A percentile compares a stretch with the other conserved stretches of the same genome.
Evolutionary conservation across 139 green algal species (phyloP).

Genomic region (Micromonas commoda): DNA sequence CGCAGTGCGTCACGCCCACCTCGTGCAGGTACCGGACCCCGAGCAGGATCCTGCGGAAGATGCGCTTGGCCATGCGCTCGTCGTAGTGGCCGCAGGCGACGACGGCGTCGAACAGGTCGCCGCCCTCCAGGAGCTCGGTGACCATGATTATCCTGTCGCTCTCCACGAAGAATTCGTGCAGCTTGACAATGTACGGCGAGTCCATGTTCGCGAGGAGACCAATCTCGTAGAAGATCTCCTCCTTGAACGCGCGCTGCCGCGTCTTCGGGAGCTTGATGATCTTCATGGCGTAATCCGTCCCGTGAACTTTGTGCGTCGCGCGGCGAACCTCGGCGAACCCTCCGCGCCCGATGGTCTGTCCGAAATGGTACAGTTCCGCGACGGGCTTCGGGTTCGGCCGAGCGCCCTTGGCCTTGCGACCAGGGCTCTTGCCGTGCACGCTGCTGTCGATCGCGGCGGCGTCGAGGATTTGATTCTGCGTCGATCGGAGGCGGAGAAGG

Average conservation of each 20-base stretch:
- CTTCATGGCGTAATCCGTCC: conserved; percentile 31
- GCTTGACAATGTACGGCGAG: conserved; percentile 15
- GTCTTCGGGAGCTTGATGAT: conserved; percentile 11
- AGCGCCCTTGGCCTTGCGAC: not conserved
- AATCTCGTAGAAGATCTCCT: conserved; percentile 18
- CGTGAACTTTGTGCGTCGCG: conserved; percentile 52
- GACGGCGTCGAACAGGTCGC: conserved; percentile 27
- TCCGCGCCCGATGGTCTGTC: conserved; percentile 68
- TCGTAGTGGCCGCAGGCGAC: conserved; percentile 14
- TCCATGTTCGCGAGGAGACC: not conserved
- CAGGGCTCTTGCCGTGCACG: no score
- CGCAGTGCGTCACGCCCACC: conserved; percentile 28
- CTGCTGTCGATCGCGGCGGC: no score
- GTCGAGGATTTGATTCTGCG: no score
- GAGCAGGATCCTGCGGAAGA: conserved; percentile 18
- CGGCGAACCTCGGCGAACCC: conserved; percentile 80
- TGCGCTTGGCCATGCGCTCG: conserved; percentile 9
- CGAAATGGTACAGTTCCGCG: conserved; percentile 67
- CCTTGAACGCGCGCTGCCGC: not conserved
- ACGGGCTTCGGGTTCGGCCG: conserved; percentile 23
- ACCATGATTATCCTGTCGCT: not conserved
- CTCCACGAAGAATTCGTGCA: conserved; percentile 27
- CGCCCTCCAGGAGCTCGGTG: conserved; percentile 23
- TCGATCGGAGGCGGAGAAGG: no score
- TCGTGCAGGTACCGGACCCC: conserved; percentile 35